Percentiles rank a stretch among this genome's conserved stretches.
Conservation (phyloP, 2,329 filamentous ascomycete genomes). For the Phialophora tarda region DNA sequence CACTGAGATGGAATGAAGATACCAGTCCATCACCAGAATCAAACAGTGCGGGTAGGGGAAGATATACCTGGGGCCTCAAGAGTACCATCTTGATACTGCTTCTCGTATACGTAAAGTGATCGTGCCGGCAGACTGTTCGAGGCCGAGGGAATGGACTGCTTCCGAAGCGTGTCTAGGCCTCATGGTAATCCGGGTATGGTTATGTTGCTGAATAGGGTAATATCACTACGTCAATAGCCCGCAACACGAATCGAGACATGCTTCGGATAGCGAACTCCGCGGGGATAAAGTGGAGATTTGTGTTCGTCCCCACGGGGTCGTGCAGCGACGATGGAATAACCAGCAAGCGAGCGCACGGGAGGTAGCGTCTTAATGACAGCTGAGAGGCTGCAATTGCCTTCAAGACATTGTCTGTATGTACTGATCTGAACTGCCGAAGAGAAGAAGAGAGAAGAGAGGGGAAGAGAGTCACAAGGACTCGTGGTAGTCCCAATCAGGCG, state of each 20-base stretch:
- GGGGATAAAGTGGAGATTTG: constrained; percentile 5
- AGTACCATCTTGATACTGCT: not conserved
- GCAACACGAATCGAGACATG: not conserved
- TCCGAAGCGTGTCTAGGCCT: not conserved
- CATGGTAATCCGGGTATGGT: not conserved
- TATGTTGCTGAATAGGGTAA: not conserved
- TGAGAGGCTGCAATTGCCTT: too few relatives aligned
- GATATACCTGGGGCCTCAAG: not conserved
- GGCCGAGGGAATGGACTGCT: not conserved
- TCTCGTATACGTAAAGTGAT: not conserved
- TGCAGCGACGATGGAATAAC: too few relatives aligned
- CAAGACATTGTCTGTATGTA: too few relatives aligned
- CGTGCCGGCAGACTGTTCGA: not conserved
- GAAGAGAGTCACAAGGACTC: too few relatives aligned
- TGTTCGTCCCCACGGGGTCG: not conserved
- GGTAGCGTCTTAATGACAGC: too few relatives aligned
- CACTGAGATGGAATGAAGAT: not conserved
- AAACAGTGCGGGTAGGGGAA: not conserved
- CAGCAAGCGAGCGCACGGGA: too few relatives aligned
- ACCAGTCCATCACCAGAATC: not conserved
- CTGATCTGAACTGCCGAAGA: too few relatives aligned
- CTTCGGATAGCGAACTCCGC: constrained; percentile 1
- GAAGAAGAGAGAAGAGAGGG: too few relatives aligned
- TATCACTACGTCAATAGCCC: not conserved
- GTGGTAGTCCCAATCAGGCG: too few relatives aligned